phyloP scores from a whole-genome alignment of 306 rosid species.

The Betula pendula region DNA sequence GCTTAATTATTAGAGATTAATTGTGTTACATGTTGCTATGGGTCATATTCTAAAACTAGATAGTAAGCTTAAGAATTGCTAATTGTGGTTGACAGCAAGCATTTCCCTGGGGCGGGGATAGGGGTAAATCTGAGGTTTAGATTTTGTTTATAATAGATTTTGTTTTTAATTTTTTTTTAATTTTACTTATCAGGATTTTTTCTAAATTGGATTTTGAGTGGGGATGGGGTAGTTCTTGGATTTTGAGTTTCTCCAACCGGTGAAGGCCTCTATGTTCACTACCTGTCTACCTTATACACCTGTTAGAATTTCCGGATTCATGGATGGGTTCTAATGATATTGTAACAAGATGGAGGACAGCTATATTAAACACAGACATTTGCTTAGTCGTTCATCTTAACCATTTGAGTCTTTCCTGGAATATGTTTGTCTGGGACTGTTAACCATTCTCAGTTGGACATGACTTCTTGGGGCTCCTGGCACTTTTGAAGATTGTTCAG shows the following conservation, averaged over 20 bases:
- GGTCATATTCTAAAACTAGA: constrained; percentile 2
- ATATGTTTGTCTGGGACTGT: neutral
- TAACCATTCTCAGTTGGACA: neutral
- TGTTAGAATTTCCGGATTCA: neutral
- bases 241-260: too few species aligned
- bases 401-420: neutral
- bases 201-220: too few species aligned
- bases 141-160: too few species aligned
- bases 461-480: neutral
- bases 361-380: neutral
- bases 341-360: neutral
- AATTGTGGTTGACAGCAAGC: neutral
- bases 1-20: neutral
- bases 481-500: neutral
- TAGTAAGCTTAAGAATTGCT: neutral
- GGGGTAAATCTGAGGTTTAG: too few species aligned
- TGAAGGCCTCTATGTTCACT: too few species aligned
- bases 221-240: too few species aligned
- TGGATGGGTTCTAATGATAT: neutral
- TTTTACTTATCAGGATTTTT: too few species aligned
- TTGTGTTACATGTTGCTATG: neutral
- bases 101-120: too few species aligned
- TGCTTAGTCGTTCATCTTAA: neutral
- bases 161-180: too few species aligned
- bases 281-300: too few species aligned